Percentiles rank a stretch among this genome's conserved stretches.
These are phyloP conservation scores for Gracilaria domingensis DNA, from an alignment of 23 red algal genomes.

Conservation along the genomic window DNA sequence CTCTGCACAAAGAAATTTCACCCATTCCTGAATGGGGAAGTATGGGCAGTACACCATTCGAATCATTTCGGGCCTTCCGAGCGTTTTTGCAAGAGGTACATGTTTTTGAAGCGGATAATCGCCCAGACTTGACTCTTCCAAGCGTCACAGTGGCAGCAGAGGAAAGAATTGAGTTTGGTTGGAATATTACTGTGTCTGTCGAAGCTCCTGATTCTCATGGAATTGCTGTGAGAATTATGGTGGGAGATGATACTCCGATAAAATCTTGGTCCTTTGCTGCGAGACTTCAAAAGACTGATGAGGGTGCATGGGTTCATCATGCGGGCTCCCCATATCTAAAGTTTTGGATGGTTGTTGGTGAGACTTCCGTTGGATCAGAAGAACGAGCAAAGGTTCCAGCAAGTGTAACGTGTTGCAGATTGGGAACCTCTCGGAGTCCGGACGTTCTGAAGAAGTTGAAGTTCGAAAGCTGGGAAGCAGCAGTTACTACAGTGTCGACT, in stretches of 20 bases:
- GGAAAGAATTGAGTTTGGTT: conserved; percentile 42
- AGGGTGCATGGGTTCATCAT: conserved; percentile 53
- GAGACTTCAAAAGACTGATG: neutral
- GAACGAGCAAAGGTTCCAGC: conserved; percentile 24
- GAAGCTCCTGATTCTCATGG: conserved; percentile 40
- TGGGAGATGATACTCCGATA: conserved; percentile 5
- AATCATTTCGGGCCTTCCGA: conserved; percentile 39
- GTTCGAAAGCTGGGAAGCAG: conserved; percentile 52
- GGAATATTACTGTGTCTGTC: conserved; percentile 45
- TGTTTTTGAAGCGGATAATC: conserved; percentile 25
- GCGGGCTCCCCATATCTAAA: conserved; percentile 16
- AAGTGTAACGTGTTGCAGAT: conserved; percentile 27
- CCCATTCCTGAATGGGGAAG: conserved; percentile 30
- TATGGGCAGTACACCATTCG: conserved; percentile 40
- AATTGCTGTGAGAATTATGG: conserved; percentile 37
- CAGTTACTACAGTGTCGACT: neutral
- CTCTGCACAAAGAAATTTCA: neutral
- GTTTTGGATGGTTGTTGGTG: conserved; percentile 47
- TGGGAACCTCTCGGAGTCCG: conserved; percentile 41
- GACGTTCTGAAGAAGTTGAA: conserved; percentile 23
- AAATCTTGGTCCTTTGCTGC: conserved; percentile 52
- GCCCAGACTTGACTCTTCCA: conserved; percentile 30
- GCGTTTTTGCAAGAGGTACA: conserved; percentile 35
- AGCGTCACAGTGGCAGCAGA: conserved; percentile 26
- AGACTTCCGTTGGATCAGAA: neutral